A percentile compares a stretch with the other conserved stretches of the same genome.
Evolutionary conservation across 768 basidiomycete genomes (phyloP).

Genomic region (Tulasnella sp.): DNA sequence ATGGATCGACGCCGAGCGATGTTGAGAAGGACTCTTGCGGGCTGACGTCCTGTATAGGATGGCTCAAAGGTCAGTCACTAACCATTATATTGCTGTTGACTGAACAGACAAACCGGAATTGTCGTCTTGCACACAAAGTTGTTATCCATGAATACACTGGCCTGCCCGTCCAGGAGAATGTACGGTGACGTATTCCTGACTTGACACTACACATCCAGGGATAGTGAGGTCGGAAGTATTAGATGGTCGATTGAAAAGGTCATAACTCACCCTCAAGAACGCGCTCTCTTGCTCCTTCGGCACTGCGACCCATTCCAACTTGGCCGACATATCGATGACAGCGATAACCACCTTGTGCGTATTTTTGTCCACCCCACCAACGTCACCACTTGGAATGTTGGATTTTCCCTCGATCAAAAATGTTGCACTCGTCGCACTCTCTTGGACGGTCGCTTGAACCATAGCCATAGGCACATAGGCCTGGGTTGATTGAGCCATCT

Average conservation of each 20-base stretch:
- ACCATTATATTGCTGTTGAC: not conserved
- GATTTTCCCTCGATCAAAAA: slow-evolving; percentile 17
- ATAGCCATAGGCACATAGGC: not conserved
- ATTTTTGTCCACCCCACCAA: not conserved
- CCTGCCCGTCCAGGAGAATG: slow-evolving; percentile 11
- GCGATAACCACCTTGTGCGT: slow-evolving; percentile 19
- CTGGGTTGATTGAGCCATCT: too few relatives aligned
- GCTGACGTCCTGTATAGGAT: slow-evolving; percentile 1
- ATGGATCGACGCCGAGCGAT: slow-evolving; percentile 19
- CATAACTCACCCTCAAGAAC: slow-evolving; percentile 12
- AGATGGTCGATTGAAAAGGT: not conserved
- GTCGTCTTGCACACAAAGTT: slow-evolving; percentile 19
- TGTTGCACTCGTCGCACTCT: slow-evolving; percentile 12
- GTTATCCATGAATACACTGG: slow-evolving; percentile 19
- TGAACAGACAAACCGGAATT: slow-evolving; percentile 9
- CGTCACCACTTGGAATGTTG: slow-evolving; percentile 17
- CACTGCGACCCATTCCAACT: slow-evolving; percentile 19
- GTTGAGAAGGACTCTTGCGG: slow-evolving; percentile 19
- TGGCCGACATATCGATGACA: slow-evolving; percentile 16
- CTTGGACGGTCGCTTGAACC: not conserved
- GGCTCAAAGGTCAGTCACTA: not conserved
- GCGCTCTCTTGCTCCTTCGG: slow-evolving; percentile 16
- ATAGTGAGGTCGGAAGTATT: not conserved
- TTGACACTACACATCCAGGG: slow-evolving; percentile 12
- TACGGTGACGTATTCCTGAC: slow-evolving; percentile 17